Evolutionary conservation across 2,329 filamentous ascomycete species (phyloP).

Genomic region (Pyrenophora graminea): DNA sequence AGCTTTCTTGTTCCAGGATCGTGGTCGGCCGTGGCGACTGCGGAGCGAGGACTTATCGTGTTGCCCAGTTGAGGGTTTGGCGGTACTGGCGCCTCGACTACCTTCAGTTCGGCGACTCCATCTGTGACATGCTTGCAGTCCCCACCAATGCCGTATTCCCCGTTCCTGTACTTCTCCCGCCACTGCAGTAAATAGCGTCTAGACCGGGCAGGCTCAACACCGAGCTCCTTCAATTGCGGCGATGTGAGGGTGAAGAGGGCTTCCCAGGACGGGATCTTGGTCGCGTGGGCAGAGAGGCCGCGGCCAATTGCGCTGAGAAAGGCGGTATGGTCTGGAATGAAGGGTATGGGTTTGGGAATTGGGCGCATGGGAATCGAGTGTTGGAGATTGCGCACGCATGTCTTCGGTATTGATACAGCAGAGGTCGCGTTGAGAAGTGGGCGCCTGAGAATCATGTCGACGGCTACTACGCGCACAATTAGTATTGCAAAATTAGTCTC

Average conservation of each 20-base stretch:
- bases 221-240: conserved; percentile 74
- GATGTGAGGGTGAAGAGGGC: conserved; percentile 83
- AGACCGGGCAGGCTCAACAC: conserved; percentile 81
- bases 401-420: conserved; percentile 32
- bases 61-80: conserved; percentile 35
- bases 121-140: conserved; percentile 73
- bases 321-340: conserved; percentile 81
- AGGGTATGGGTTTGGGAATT: conserved; percentile 76
- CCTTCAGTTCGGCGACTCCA: conserved; percentile 61
- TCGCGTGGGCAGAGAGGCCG: conserved; percentile 76
- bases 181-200: conserved; percentile 85
- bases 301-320: conserved; percentile 93
- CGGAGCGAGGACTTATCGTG: conserved; percentile 32
- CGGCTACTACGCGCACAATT: conserved; percentile 2
- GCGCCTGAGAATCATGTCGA: conserved; percentile 44
- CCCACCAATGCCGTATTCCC: conserved; percentile 78
- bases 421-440: conserved; percentile 37
- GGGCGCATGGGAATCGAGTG: conserved; percentile 47
- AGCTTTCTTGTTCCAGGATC: conserved; percentile 61
- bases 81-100: conserved; percentile 58
- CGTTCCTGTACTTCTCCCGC: conserved; percentile 81
- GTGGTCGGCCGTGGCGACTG: conserved; percentile 55
- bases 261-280: conserved; percentile 90
- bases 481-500: neutral
- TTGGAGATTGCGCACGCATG: conserved; percentile 45